These are phyloP conservation scores for Coelastrella sp. DNA, from an alignment of 139 green algal species.

Conservation along the genomic window DNA sequence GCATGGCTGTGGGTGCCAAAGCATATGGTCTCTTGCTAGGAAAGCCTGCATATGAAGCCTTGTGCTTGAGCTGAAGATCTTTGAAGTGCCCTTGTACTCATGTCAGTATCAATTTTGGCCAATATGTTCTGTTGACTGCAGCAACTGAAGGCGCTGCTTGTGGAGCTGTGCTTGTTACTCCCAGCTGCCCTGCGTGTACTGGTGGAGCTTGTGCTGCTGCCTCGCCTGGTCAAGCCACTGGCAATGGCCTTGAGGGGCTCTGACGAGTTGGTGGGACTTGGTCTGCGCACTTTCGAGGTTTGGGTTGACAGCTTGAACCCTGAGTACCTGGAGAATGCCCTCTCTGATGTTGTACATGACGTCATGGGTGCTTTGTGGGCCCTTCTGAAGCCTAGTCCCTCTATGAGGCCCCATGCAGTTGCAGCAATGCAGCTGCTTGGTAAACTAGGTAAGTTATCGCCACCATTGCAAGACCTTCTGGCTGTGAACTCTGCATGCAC, in stretches of 20 bases:
- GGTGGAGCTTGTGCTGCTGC: constrained; percentile 78
- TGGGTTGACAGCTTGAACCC: constrained; percentile 96
- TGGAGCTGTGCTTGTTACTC: constrained; percentile 92
- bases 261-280: constrained; percentile 66
- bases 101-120: too few relatives aligned
- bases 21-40: too few relatives aligned
- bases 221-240: constrained; percentile 88
- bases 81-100: too few relatives aligned
- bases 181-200: constrained; percentile 83
- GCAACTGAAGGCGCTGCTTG: constrained; percentile 60
- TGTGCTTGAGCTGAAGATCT: too few relatives aligned
- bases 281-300: constrained; percentile 69
- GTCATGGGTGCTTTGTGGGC: constrained; percentile 90
- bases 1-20: too few relatives aligned
- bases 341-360: constrained; percentile 79
- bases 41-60: too few relatives aligned
- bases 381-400: constrained; percentile 78
- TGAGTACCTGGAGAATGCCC: constrained; percentile 94
- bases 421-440: constrained; percentile 88
- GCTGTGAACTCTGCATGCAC: too few relatives aligned
- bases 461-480: too few relatives aligned
- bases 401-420: constrained; percentile 9
- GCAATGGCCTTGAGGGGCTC: constrained; percentile 75
- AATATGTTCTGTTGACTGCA: constrained; percentile 8
- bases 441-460: constrained; percentile 94